Evolutionary conservation across 441 rosid genomes (phyloP), one percentile per base, ranked within the genome.

Genomic region (Populus tomentosa): DNA sequence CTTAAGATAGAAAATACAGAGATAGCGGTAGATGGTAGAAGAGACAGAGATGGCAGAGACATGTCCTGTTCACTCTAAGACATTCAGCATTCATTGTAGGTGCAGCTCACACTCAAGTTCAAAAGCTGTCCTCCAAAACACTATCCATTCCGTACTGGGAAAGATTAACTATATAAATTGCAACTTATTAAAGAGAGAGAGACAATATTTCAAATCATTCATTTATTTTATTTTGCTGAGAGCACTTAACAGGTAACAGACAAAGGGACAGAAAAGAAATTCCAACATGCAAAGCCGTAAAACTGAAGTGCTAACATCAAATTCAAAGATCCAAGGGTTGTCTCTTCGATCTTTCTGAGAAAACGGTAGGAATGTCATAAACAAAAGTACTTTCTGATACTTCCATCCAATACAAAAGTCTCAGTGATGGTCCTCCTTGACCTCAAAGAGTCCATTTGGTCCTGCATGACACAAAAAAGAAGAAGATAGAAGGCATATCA

Each of bases 401-500:
- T 10, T 63, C 67, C 26, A 63, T 6, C 6, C 65, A 42, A 21
- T 23, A 73, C 18, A 50, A 24, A 35, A 28, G 61, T 59, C 56
- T 80, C 85, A 91, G 82, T 91, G 97, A 82, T 92, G 90, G 6
- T 46, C 56, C 87, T 90, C 87, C 23, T 0, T 61, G 7, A 10
- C 28, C 84, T 94, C 98, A 59, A 95, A 92, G 56, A 95, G 90
- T 76, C 99, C 98, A 85, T 95, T 91, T 2, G 99, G 99, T 80
- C 99, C 99, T 95, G 95, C 71, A 75, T 67, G 82, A 20, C 76
- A 78, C 71, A 74, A 1, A 26, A 46, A 59, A 16, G 4, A 71
- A 64, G 28, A 6, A 62, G 38, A 2, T 38, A 38, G 30, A 61
- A 56, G 23, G 28, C 38, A 77, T 40, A 77, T 24, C 26, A 46